A percentile compares a stretch with the other conserved stretches of the same genome.
Evolutionary conservation across 2,329 filamentous ascomycete genomes (phyloP).

Genomic region (Cordyceps cateniannulata): DNA sequence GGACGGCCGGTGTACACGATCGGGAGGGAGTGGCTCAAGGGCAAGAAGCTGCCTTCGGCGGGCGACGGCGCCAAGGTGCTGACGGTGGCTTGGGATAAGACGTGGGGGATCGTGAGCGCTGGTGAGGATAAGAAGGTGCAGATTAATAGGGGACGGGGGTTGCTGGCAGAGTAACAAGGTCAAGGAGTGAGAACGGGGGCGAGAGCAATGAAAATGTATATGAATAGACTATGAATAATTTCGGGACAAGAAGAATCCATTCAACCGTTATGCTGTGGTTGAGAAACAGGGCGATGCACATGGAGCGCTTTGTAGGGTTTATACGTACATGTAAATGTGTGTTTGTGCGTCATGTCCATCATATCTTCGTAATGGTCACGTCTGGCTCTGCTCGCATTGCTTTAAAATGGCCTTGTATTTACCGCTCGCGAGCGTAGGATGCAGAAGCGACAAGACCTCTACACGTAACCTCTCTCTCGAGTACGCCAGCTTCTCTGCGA

Average conservation of each 20-base stretch:
- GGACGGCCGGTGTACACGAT: slow-evolving; percentile 71
- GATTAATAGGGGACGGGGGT: slow-evolving; percentile 65
- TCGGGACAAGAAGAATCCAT: neutral
- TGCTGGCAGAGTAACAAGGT: slow-evolving; percentile 31
- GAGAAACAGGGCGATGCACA: neutral
- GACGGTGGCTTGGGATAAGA: slow-evolving; percentile 75
- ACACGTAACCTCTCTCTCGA: slow-evolving; percentile 36
- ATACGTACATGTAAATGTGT: neutral
- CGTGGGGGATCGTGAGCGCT: slow-evolving; percentile 81
- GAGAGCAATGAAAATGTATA: neutral
- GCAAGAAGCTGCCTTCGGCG: slow-evolving; percentile 57
- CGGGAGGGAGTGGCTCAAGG: slow-evolving; percentile 63
- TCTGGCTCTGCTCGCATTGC: slow-evolving; percentile 12
- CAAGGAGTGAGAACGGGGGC: neutral
- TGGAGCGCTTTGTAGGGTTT: too few species aligned
- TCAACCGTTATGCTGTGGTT: slow-evolving; percentile 3
- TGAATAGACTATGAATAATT: slow-evolving; percentile 5
- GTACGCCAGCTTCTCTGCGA: slow-evolving; percentile 43
- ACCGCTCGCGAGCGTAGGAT: slow-evolving; percentile 14
- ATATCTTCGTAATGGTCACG: neutral
- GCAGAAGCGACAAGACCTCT: slow-evolving; percentile 36
- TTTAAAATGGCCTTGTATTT: slow-evolving; percentile 25
- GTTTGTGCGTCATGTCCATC: neutral
- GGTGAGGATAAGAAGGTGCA: slow-evolving; percentile 95
- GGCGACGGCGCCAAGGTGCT: slow-evolving; percentile 90